A percentile compares a stretch with the other conserved stretches of the same genome.
Evolutionary conservation across 2,329 filamentous ascomycete genomes (phyloP).

Genomic region (Curvularia sp.): DNA sequence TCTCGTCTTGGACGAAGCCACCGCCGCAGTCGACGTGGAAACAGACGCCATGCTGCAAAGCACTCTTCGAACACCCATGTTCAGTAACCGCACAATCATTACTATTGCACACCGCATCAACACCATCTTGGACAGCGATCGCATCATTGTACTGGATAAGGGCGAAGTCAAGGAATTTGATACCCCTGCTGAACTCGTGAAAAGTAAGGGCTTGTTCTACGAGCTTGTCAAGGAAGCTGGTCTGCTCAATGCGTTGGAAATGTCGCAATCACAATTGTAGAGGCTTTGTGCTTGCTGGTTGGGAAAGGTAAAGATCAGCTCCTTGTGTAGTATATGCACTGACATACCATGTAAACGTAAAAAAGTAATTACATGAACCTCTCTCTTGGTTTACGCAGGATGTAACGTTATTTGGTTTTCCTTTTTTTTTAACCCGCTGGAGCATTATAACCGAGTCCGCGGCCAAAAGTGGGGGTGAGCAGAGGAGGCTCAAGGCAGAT

Average conservation of each 20-base stretch:
- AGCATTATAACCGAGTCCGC: neutral
- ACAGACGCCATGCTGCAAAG: conserved; percentile 70
- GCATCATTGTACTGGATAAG: conserved; percentile 91
- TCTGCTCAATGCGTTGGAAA: conserved; percentile 57
- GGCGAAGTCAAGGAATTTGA: conserved; percentile 93
- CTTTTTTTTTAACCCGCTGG: neutral
- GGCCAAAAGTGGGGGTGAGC: neutral
- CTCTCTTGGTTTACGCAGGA: neutral
- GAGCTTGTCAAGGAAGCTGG: conserved; percentile 91
- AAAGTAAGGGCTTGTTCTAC: conserved; percentile 80
- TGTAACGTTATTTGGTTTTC: neutral
- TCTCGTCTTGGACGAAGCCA: conserved; percentile 95
- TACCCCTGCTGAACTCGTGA: conserved; percentile 78
- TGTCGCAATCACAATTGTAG: conserved; percentile 9
- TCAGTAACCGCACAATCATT: conserved; percentile 93
- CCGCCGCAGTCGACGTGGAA: conserved; percentile 74
- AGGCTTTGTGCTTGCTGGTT: neutral
- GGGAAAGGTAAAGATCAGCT: neutral
- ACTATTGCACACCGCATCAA: conserved; percentile 98
- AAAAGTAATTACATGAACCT: neutral
- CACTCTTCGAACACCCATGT: conserved; percentile 69
- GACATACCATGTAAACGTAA: neutral
- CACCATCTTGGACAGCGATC: conserved; percentile 87
- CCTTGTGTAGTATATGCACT: neutral
- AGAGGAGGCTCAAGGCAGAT: neutral